A percentile compares a stretch with the other conserved stretches of the same genome.
phyloP scores from a whole-genome alignment of 805 yeast species.

The Schizosaccharomyces japonicus region DNA sequence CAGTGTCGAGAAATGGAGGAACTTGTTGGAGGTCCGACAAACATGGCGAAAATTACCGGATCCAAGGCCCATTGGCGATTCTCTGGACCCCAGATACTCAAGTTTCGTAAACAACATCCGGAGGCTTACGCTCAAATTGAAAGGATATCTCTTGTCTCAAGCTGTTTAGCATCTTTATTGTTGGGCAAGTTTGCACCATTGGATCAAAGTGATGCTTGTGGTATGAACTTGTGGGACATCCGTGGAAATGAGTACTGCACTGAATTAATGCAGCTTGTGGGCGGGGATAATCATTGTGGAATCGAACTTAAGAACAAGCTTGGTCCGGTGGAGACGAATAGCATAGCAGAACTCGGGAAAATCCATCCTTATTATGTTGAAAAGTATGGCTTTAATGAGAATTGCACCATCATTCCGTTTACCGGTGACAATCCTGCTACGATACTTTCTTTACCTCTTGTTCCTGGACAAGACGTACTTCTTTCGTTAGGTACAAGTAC shows the following conservation, averaged over 20 bases:
- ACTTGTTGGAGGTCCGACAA: slow-evolving; percentile 33
- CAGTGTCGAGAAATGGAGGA: slow-evolving; percentile 42
- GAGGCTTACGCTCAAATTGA: slow-evolving; percentile 30
- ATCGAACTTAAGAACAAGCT: slow-evolving; percentile 18
- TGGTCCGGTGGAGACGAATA: slow-evolving; percentile 19
- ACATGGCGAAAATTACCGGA: slow-evolving; percentile 48
- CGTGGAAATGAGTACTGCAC: slow-evolving; percentile 30
- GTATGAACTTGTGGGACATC: slow-evolving; percentile 72
- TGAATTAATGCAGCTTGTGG: slow-evolving; percentile 24
- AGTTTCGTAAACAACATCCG: slow-evolving; percentile 31
- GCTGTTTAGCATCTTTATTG: slow-evolving; percentile 49
- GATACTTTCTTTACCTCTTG: slow-evolving; percentile 54
- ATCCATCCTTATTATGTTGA: slow-evolving; percentile 36
- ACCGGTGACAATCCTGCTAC: slow-evolving; percentile 89
- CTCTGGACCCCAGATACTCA: slow-evolving; percentile 78
- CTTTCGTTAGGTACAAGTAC: slow-evolving; percentile 83
- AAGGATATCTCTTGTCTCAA: slow-evolving; percentile 52
- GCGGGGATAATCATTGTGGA: slow-evolving; percentile 12
- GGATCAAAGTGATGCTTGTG: slow-evolving; percentile 78
- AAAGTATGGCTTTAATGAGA: slow-evolving; percentile 34
- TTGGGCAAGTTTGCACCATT: slow-evolving; percentile 38
- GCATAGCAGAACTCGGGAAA: slow-evolving; percentile 25
- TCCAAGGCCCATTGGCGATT: slow-evolving; percentile 73
- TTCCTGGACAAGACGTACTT: slow-evolving; percentile 42
- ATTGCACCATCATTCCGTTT: slow-evolving; percentile 42